phyloP scores from a whole-genome alignment of 768 basidiomycete genomes.

The Mrakia blollopis region DNA sequence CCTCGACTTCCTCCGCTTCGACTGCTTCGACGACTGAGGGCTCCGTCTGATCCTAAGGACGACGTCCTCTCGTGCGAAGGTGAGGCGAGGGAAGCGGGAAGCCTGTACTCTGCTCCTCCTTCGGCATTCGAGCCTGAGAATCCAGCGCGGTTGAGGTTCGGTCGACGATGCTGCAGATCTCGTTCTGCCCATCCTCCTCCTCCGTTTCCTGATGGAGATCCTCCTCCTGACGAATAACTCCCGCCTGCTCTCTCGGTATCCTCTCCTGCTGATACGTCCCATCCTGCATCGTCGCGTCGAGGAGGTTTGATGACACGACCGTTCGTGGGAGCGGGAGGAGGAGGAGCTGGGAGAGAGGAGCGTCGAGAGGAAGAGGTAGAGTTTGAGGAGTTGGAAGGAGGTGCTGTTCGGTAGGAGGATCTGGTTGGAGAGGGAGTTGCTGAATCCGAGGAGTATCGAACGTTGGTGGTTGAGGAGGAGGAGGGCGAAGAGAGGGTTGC shows the following conservation, averaged over 20 bases:
- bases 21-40: conserved; percentile 13
- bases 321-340: neutral
- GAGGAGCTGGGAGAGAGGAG: conserved; percentile 7
- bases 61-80: neutral
- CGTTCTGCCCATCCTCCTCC: neutral
- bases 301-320: neutral
- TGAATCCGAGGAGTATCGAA: neutral
- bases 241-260: neutral
- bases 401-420: neutral
- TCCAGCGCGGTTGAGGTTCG: neutral
- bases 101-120: neutral
- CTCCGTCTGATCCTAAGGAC: neutral
- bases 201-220: neutral
- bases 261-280: conserved; percentile 1
- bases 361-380: conserved; percentile 2
- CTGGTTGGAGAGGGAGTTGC: conserved; percentile 6
- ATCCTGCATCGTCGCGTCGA: neutral
- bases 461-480: neutral
- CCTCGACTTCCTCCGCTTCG: conserved; percentile 9
- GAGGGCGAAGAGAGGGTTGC: neutral
- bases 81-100: neutral
- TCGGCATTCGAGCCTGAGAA: neutral
- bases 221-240: neutral
- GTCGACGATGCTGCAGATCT: neutral
- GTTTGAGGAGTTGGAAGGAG: neutral